Conservation (phyloP, 805 yeast genomes). For the Saturnispora diversa region DNA sequence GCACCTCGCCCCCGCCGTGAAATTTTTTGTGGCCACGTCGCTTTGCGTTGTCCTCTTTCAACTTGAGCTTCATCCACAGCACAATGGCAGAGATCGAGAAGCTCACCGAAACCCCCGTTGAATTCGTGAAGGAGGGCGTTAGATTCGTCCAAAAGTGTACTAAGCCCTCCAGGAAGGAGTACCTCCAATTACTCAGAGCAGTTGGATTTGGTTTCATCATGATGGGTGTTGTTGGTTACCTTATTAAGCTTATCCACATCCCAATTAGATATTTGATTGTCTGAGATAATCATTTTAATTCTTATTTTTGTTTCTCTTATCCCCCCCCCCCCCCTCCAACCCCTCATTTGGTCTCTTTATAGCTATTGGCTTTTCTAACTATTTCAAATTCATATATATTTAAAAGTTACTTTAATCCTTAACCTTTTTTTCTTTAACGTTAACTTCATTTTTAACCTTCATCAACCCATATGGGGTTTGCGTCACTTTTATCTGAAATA, state of each 20-base stretch:
- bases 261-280: constrained; percentile 95
- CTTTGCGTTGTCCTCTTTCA: neutral
- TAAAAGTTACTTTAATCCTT: too few species aligned
- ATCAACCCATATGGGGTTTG: constrained; percentile 13
- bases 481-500: constrained; percentile 26
- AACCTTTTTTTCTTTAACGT: neutral
- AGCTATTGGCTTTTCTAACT: too few species aligned
- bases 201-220: constrained; percentile 95
- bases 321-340: too few species aligned
- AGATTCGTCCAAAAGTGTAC: constrained; percentile 87
- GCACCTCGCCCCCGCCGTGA: neutral
- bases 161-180: constrained; percentile 88
- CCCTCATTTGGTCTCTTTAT: too few species aligned
- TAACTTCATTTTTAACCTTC: neutral
- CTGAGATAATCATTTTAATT: constrained; percentile 29
- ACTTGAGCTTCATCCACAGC: neutral
- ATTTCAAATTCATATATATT: too few species aligned
- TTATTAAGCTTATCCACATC: constrained; percentile 87
- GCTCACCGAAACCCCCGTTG: constrained; percentile 78
- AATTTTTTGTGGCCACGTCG: constrained; percentile 1
- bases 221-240: constrained; percentile 97
- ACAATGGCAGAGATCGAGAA: constrained; percentile 48
- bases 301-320: too few species aligned
- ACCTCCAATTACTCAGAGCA: constrained; percentile 80
- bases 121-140: constrained; percentile 84